Evolutionary conservation across 2,329 filamentous ascomycete genomes (phyloP), one percentile per base, ranked within the genome.

Genomic region (Piedraia hortae): DNA sequence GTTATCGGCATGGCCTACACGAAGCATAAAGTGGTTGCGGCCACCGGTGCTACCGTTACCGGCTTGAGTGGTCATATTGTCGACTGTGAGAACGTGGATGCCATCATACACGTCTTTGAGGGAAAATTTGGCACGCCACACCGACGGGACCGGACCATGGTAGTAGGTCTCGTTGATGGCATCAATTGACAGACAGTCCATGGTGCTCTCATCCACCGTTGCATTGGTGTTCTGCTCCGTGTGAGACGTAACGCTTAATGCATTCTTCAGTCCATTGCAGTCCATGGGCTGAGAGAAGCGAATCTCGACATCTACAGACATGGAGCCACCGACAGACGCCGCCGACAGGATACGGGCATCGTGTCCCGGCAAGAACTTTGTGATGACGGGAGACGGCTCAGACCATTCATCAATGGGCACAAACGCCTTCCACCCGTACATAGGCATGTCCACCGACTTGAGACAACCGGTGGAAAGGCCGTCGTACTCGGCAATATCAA

Each of bases 201-300:
- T 43, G 22, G 41, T 56, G 7, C 36, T 34, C 3, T 32, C 34
- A 21, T 56, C 50, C 7, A 65, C 29, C 2, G 38, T 42, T 3
- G 56, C 50, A 2, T 35, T 35, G 8, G 43, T 39, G 4, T 49
- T 51, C 20, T 41, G 42, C 11, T 54, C 48, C 0, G 58, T 62
- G 1, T 46, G 54, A 2, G 64, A 67, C 15, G 48, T 46, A 24
- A 65, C 41, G 0, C 43, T 43, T 13, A 70, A 48, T 3, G 47
- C 46, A 3, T 51, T 36, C 0, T 47, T 53, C 8, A 68, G 44
- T 0, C 44, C 46, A n/a, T 54, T 44, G 37, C 65, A 70, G 31
- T 62, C 47, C 63, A 70, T 67, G 20, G 54, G 44, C 2, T 47
- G 46, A 1, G 61, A 66, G 37, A 66, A 70, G 16, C 59, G 52